Base-by-base conservation (phyloP, 2,329 filamentous ascomycete genomes). In the Ophiostoma sp. region DNA sequence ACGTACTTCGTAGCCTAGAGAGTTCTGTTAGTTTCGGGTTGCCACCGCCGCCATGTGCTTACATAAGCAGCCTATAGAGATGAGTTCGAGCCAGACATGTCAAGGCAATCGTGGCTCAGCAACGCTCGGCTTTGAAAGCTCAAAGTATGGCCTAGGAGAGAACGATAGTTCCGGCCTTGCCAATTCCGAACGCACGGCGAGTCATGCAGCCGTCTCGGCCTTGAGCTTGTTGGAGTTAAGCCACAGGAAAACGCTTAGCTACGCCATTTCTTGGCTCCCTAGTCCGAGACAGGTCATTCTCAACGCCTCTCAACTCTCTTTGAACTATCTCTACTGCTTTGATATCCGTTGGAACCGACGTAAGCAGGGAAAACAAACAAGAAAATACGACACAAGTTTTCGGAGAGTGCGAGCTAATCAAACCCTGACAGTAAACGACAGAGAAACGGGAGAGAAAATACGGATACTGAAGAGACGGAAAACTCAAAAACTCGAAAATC, bases 141-240 rank as follows among this genome's bases (percentile, higher is more conserved):
- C 27, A 27, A 27, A 27, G 27, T 27, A 27, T 27, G 27, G 27
- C 27, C 27, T 27, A 55, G n/a, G 27, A 9, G 6, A 52, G 47
- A 27, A 27, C n/a, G 16, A 5, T 5, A 52, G n/a, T 14, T 16
- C 14, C 3, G 12, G 9, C n/a, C n/a, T 18, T 18, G 8, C 49
- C 47, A 52, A 27, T 9, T 55, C 49, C 11, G 49, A 18, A 27
- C n/a, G 49, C 49, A 55, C 18, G 11, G 12, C 55, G 55, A 60
- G 27, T 38, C 55, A 60, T 60, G 27, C 27, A 36, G 27, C 55
- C 27, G 55, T 60, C 55, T 38, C 27, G 27, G 55, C 18, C 38
- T 16, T 38, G 55, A 60, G 55, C 55, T 60, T 60, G 55, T 60
- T 7, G n/a, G 5, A 60, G 55, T 60, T 18, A 55, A 55, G 49